Percentiles rank a stretch among this genome's conserved stretches.
Conservation (phyloP, 2,329 filamentous ascomycete genomes). For the Aspergillus fumigatus region DNA sequence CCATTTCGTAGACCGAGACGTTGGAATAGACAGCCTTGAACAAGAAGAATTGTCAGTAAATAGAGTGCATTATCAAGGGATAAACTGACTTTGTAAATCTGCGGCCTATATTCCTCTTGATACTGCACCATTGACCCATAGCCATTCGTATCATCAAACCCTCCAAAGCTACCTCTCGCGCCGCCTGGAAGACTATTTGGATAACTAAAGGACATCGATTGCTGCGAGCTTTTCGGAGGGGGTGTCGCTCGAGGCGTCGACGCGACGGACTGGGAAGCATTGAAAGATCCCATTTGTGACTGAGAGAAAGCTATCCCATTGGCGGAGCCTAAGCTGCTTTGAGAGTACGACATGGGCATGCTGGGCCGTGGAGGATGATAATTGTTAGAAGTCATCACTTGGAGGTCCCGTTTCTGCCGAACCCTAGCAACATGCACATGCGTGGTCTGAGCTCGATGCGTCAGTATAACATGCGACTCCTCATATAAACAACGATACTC, state of each 20-base stretch:
- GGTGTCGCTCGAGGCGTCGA: constrained; percentile 44
- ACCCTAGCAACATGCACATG: constrained; percentile 7
- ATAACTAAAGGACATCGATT: constrained; percentile 40
- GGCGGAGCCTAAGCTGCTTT: constrained; percentile 33
- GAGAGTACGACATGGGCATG: constrained; percentile 36
- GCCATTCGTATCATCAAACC: constrained; percentile 40
- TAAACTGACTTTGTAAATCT: constrained; percentile 45
- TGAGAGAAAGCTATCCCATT: constrained; percentile 39
- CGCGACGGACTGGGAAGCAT: constrained; percentile 41
- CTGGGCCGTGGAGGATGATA: constrained; percentile 24
- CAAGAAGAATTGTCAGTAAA: constrained; percentile 11
- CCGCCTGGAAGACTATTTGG: constrained; percentile 33
- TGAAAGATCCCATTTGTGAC: constrained; percentile 39
- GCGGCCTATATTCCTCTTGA: constrained; percentile 39
- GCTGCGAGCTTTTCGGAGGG: constrained; percentile 39
- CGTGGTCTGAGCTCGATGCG: constrained; percentile 1
- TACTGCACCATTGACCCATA: constrained; percentile 34
- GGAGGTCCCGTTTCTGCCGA: constrained; percentile 5
- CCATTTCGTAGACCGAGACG: constrained; percentile 97
- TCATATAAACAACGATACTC: background rate
- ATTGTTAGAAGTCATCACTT: constrained; percentile 28
- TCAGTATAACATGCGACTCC: background rate
- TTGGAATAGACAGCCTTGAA: constrained; percentile 81
- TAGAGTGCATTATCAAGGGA: background rate
- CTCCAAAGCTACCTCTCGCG: constrained; percentile 31